A percentile compares a stretch with the other conserved stretches of the same genome.
phyloP scores from a whole-genome alignment of 129 eudicot genomes.

The Sambucus nigra region DNA sequence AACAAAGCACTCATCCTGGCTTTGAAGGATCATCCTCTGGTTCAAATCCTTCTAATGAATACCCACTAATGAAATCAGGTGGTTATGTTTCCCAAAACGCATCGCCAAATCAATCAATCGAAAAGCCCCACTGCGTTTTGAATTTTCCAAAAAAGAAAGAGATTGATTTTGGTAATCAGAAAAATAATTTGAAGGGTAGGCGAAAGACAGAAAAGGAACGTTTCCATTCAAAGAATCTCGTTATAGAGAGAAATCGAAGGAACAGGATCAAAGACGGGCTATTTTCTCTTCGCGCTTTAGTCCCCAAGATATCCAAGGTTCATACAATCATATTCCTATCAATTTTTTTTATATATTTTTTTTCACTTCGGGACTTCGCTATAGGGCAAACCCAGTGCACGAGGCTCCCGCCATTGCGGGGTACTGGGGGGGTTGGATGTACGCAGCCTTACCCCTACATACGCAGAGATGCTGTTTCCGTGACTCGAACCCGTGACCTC shows the following conservation, averaged over 20 bases:
- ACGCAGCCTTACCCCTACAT: no score
- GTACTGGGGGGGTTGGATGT: no score
- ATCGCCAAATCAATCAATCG: conserved; percentile 32
- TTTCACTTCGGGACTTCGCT: no score
- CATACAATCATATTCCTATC: not conserved
- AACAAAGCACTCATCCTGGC: conserved; percentile 17
- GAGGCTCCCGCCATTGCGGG: no score
- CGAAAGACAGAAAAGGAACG: conserved; percentile 28
- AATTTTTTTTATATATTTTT: no score
- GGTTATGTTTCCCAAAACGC: conserved; percentile 14
- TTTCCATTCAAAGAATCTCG: conserved; percentile 60
- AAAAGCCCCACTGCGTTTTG: conserved; percentile 8
- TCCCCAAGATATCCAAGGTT: conserved; percentile 90
- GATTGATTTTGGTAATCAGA: not conserved
- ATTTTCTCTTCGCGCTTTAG: conserved; percentile 61
- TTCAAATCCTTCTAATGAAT: conserved; percentile 33
- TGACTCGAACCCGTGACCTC: no score
- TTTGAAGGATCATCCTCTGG: conserved; percentile 48
- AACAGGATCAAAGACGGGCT: conserved; percentile 57
- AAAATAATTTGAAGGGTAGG: conserved; percentile 14
- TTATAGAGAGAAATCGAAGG: conserved; percentile 66
- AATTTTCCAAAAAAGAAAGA: conserved; percentile 6
- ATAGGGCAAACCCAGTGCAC: no score
- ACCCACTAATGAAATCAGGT: conserved; percentile 14
- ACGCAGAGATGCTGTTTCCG: no score